Conservation (phyloP, 257 asterid genomes). For the Solanum medicagineum region DNA sequence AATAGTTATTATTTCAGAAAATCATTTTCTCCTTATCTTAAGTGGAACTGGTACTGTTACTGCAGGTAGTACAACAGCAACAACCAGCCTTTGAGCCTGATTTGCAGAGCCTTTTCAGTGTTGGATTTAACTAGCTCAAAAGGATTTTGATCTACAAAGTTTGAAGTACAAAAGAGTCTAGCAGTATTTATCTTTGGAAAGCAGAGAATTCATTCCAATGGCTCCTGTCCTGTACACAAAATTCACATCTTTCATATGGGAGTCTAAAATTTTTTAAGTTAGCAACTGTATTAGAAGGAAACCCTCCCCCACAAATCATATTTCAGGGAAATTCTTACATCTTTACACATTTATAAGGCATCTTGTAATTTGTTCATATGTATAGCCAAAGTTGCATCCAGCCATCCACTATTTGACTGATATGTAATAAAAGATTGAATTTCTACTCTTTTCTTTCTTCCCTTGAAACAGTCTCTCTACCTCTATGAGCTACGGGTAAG, state of each 20-base stretch:
- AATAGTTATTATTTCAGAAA: not conserved
- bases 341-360: not conserved
- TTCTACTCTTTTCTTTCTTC: not conserved
- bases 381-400: not conserved
- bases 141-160: not conserved
- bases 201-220: not conserved
- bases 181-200: not conserved
- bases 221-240: not conserved
- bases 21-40: not conserved
- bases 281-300: not conserved
- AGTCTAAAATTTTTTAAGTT: not conserved
- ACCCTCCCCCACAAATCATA: not conserved
- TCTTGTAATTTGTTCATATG: not conserved
- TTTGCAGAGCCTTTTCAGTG: constrained; percentile 25
- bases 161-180: too few species aligned
- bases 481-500: too few species aligned
- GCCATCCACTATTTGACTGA: not conserved
- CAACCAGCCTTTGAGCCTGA: constrained; percentile 45
- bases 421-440: not conserved
- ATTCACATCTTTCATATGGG: not conserved
- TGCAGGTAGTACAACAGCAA: constrained; percentile 49
- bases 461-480: too few species aligned
- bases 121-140: constrained; percentile 28
- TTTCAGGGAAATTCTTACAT: constrained; percentile 8
- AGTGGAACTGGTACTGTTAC: not conserved